A percentile compares a stretch with the other conserved stretches of the same genome.
Conservation (phyloP, 768 basidiomycete species). For the Epithele typhae region DNA sequence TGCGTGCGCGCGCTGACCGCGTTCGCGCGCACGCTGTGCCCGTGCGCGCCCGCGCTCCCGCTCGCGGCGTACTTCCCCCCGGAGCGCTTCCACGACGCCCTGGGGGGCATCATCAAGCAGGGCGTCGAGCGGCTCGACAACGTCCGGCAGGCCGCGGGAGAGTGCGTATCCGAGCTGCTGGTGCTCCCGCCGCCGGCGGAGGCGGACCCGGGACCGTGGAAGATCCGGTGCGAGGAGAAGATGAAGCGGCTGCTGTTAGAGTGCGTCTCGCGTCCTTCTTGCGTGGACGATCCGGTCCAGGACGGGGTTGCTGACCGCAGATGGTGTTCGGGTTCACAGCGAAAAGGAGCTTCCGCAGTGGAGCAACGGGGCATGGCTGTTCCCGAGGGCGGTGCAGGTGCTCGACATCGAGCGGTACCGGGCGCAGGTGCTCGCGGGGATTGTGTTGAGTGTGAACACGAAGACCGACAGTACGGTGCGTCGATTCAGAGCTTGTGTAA, state of each 20-base stretch:
- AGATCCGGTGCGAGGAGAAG: conserved; percentile 41
- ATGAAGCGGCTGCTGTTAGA: conserved; percentile 50
- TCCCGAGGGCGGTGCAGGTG: conserved; percentile 65
- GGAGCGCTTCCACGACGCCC: conserved; percentile 46
- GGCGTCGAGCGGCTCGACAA: conserved; percentile 89
- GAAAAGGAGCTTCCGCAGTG: conserved; percentile 42
- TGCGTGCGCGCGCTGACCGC: conserved; percentile 64
- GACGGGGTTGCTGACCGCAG: no score
- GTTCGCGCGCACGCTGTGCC: conserved; percentile 48
- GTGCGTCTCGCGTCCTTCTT: conserved; percentile 38
- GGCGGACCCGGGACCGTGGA: conserved; percentile 43
- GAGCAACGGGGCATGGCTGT: conserved; percentile 73
- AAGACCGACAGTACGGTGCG: conserved; percentile 83
- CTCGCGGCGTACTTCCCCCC: conserved; percentile 61
- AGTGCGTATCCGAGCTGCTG: conserved; percentile 51
- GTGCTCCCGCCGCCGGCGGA: conserved; percentile 40
- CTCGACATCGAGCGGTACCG: conserved; percentile 63
- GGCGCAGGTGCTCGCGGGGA: conserved; percentile 55
- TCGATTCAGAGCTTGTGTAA: conserved; percentile 14
- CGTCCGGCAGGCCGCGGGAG: conserved; percentile 78
- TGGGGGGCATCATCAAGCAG: conserved; percentile 79
- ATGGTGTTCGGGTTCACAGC: conserved; percentile 21
- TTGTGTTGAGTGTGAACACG: conserved; percentile 78
- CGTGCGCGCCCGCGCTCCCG: conserved; percentile 34
- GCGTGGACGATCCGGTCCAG: no score